phyloP scores from a whole-genome alignment of 352 stramenopile genomes.

The Blastocystis sp. region DNA sequence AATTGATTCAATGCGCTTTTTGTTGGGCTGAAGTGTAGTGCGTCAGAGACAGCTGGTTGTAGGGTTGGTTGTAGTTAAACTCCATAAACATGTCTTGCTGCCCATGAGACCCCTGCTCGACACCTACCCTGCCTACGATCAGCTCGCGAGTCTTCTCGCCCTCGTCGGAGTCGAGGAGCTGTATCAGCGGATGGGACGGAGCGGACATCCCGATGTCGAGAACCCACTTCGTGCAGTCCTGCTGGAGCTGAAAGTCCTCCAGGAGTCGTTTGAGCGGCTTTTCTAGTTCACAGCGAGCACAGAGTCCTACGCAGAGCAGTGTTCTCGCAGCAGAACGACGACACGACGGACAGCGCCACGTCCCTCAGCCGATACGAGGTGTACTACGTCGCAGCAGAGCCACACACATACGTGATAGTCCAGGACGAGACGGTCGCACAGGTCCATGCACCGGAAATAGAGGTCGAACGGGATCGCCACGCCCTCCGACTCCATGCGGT shows the following conservation, averaged over 20 bases:
- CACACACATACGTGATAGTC: neutral
- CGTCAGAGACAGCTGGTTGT: constrained; percentile 38
- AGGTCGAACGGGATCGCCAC: neutral
- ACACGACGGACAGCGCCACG: neutral
- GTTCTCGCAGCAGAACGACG: constrained; percentile 31
- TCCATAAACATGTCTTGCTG: constrained; percentile 51
- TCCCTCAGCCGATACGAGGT: neutral
- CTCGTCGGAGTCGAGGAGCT: neutral
- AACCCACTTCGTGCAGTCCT: constrained; percentile 40
- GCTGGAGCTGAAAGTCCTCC: neutral
- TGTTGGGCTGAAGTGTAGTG: neutral
- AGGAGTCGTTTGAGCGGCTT: neutral
- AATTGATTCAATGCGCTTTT: neutral
- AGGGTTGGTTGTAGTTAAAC: constrained; percentile 30
- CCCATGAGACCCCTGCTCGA: neutral
- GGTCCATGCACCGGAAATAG: constrained; percentile 46
- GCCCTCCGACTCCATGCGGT: neutral
- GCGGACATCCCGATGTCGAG: neutral
- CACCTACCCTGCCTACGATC: neutral
- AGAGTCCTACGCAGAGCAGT: neutral
- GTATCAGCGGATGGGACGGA: constrained; percentile 21
- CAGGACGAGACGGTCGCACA: constrained; percentile 11
- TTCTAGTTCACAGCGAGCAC: neutral
- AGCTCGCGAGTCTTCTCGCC: neutral
- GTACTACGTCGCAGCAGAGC: neutral